Base-by-base conservation (phyloP, 176 grass and related monocot species). In the Bothriochloa decipiens region DNA sequence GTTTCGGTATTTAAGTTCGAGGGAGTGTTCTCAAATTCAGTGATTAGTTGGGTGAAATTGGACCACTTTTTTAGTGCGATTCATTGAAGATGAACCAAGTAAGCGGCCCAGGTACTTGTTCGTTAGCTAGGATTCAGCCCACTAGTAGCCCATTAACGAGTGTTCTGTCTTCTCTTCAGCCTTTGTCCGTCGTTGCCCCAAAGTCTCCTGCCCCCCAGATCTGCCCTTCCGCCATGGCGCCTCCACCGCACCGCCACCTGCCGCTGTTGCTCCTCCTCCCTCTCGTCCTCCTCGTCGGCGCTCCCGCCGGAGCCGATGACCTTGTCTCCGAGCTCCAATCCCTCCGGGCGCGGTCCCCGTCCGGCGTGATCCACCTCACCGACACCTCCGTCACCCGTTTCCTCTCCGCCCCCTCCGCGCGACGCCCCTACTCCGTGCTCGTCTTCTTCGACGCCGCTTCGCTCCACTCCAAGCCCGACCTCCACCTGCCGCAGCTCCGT, bases 401-500 rank as follows among this genome's bases (percentile, higher is more conserved):
- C 85, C 87, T 98, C 57, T 84, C 87, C 55, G 83, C 91, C n/a
- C 69, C 85, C 40, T 25, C 79, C 57, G 23, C 83, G 17, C 91
- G 92, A 3, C 86, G 92, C 50, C 57, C 93, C 39, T 98, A 98
- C 70, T 93, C 93, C 50, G 74, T 98, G 6, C 72, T 98, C 15
- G 66, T 98, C 73, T 98, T 98, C 91, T 98, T 98, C 89, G 96
- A 98, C 69, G 96, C 96, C 25, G 11, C 85, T 47, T 90, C 94
- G 57, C 93, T 98, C 83, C 93, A 90, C 75, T 95, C 91, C 60
- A 98, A 95, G 87, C 14, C 93, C 7, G 93, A 98, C 17, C 91
- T 98, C 85, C 96, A 98, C 83, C 88, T 98, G 26, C 87, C 79
- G 47, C 87, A 98, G 83, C 96, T 98, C 87, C 92, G 89, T 65